phyloP scores from a whole-genome alignment of 805 yeast species.

The Clavispora fructus region DNA sequence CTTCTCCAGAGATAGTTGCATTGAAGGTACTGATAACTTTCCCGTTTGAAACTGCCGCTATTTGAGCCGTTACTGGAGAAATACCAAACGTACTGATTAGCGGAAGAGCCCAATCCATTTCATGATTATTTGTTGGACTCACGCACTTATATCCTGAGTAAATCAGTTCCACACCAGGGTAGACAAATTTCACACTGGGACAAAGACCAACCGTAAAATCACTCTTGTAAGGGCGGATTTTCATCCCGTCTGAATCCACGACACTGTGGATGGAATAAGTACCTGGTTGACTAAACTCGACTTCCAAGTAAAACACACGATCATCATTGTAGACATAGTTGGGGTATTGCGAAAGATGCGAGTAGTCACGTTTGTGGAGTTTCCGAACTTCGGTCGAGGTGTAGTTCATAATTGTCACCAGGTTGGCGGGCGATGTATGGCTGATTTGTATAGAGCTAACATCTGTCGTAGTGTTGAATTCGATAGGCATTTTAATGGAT shows the following conservation, averaged over 20 bases:
- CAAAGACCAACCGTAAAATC: slow-evolving; percentile 68
- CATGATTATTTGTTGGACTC: slow-evolving; percentile 25
- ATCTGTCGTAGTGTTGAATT: slow-evolving; percentile 73
- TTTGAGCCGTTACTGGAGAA: slow-evolving; percentile 49
- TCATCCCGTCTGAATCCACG: slow-evolving; percentile 56
- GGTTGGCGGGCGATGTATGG: slow-evolving; percentile 51
- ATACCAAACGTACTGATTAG: slow-evolving; percentile 63
- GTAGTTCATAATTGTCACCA: slow-evolving; percentile 44
- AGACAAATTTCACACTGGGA: slow-evolving; percentile 60
- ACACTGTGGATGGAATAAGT: slow-evolving; percentile 67
- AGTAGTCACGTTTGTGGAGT: slow-evolving; percentile 23
- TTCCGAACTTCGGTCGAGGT: slow-evolving; percentile 52
- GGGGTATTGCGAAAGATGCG: slow-evolving; percentile 23
- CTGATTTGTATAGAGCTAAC: slow-evolving; percentile 64
- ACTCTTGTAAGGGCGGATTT: slow-evolving; percentile 54
- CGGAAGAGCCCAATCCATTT: slow-evolving; percentile 36
- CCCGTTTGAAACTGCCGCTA: slow-evolving; percentile 25
- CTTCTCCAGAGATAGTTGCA: slow-evolving; percentile 15
- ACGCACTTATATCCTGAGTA: slow-evolving; percentile 51
- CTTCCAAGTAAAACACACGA: slow-evolving; percentile 51
- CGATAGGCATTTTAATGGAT: slow-evolving; percentile 55
- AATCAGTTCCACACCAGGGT: slow-evolving; percentile 23
- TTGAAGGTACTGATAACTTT: slow-evolving; percentile 18
- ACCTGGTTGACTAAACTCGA: slow-evolving; percentile 70
- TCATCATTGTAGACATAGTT: slow-evolving; percentile 26